phyloP scores from a whole-genome alignment of 805 yeast genomes.

The Pichia californica region DNA sequence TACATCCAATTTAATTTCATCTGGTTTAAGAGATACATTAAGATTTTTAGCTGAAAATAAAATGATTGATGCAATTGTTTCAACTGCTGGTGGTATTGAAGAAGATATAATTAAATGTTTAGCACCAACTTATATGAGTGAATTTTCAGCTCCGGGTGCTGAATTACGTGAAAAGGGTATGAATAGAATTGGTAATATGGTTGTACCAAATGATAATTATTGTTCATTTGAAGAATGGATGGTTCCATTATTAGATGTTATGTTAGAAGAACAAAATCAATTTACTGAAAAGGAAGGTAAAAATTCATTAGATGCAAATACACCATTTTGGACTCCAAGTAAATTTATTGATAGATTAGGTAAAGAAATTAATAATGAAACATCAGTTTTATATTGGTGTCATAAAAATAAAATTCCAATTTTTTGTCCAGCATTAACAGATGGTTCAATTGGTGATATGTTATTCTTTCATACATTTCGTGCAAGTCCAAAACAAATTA shows the following conservation, averaged over 20 bases:
- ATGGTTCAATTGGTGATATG: conserved; percentile 99
- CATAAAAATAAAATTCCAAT: conserved; percentile 94
- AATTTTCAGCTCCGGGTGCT: conserved; percentile 75
- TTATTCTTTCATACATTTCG: conserved; percentile 96
- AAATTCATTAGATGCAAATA: conserved; percentile 57
- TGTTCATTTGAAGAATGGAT: conserved; percentile 99
- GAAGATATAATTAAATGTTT: conserved; percentile 95
- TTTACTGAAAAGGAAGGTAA: conserved; percentile 48
- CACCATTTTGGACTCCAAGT: conserved; percentile 90
- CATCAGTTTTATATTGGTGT: conserved; percentile 95
- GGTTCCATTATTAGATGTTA: conserved; percentile 82
- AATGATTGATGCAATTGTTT: conserved; percentile 89
- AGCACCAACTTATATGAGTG: conserved; percentile 95
- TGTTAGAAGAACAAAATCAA: conserved; percentile 83
- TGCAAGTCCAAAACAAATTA: conserved; percentile 81
- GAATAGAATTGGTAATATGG: conserved; percentile 94
- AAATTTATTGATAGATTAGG: conserved; percentile 89
- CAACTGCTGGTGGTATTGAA: conserved; percentile 98
- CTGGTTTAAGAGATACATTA: conserved; percentile 89
- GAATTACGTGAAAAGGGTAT: conserved; percentile 87
- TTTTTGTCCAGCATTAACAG: conserved; percentile 96
- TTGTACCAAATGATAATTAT: conserved; percentile 97
- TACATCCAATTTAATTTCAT: conserved; percentile 91
- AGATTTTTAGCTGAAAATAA: conserved; percentile 88
- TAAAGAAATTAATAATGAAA: conserved; percentile 89